phyloP scores from a whole-genome alignment of 768 basidiomycete species.

The Hygrophorus pudorinus region DNA sequence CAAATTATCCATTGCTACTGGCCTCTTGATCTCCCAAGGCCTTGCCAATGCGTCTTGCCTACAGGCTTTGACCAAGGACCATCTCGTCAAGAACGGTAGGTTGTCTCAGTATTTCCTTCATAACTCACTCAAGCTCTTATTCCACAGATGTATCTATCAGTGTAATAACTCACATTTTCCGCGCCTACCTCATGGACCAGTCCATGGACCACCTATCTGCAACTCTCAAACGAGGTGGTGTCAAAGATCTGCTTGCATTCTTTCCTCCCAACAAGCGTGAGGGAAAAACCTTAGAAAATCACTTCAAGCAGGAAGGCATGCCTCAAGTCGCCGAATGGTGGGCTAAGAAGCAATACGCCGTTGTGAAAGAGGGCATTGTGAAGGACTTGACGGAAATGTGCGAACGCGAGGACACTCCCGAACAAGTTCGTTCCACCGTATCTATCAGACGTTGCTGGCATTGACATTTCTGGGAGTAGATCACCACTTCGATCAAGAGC shows the following conservation, averaged over 20 bases:
- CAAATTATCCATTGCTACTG: conserved; percentile 75
- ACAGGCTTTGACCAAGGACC: conserved; percentile 80
- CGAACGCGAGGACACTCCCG: conserved; percentile 56
- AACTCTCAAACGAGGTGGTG: conserved; percentile 72
- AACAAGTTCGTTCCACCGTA: conserved; percentile 36
- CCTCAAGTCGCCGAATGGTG: conserved; percentile 88
- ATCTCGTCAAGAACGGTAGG: conserved; percentile 88
- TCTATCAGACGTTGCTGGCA: background rate
- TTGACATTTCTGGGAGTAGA: conserved; percentile 31
- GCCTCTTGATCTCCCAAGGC: conserved; percentile 77
- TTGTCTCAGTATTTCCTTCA: conserved; percentile 8
- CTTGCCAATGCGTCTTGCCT: conserved; percentile 72
- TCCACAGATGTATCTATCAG: conserved; percentile 61
- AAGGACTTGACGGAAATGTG: conserved; percentile 60
- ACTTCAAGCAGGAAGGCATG: conserved; percentile 76
- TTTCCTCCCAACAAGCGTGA: conserved; percentile 82
- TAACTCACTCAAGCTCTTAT: conserved; percentile 3
- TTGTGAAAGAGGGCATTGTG: conserved; percentile 70
- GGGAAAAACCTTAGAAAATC: conserved; percentile 64
- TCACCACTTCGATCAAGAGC: conserved; percentile 61
- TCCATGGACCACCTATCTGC: conserved; percentile 83
- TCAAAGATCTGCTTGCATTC: conserved; percentile 79
- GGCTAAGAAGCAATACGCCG: conserved; percentile 79
- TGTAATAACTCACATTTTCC: conserved; percentile 72
- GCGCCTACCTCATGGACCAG: conserved; percentile 71